Base-by-base conservation (phyloP, 2,329 filamentous ascomycete genomes). In the Aspergillus niger region DNA sequence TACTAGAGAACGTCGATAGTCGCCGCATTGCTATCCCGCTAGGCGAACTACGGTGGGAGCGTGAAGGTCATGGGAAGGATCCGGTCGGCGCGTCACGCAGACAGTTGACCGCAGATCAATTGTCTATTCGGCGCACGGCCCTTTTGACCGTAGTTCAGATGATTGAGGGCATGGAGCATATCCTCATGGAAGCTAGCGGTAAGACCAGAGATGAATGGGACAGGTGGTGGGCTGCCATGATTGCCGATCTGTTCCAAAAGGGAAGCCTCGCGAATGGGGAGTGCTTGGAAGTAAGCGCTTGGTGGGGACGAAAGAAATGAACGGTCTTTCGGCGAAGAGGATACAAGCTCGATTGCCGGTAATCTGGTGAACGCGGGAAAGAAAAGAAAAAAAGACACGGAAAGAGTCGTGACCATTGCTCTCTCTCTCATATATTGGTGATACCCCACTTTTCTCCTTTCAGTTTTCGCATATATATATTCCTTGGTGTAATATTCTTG, bases 201-300 rank as follows among this genome's bases (percentile, higher is more conserved):
- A 96, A 96, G 81, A 91, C 89, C 69, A 87, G 91, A 71, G 92
- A 96, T 67, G 93, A 97, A 78, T 97, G 92, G 92, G 91, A 96
- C 74, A 82, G 87, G 44, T 97, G 93, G 93, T 87, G 91, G 78
- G 87, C 89, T 43, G 91, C 89, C 76, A 91, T 97, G 89, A 94
- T 92, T 84, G 85, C 86, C 50, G 90, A 95, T 75, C 77, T 97
- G 70, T 83, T 96, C 71, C 87, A 89, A 73, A 89, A 94, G 62
- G 88, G 87, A 57, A 91, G 91, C 20, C 89, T 91, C 17, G 87
- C 86, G 51, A 92, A 87, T 80, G 92, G 93, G 51, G 93, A 97
- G 76, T 96, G 92, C 76, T 79, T 97, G 20, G 86, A 89, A 75
- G 76, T 87, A 60, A 86, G 86, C 47, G 84, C 85, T 15, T 88